phyloP scores from a whole-genome alignment of 83 land plant genomes.

The Picea abies region DNA sequence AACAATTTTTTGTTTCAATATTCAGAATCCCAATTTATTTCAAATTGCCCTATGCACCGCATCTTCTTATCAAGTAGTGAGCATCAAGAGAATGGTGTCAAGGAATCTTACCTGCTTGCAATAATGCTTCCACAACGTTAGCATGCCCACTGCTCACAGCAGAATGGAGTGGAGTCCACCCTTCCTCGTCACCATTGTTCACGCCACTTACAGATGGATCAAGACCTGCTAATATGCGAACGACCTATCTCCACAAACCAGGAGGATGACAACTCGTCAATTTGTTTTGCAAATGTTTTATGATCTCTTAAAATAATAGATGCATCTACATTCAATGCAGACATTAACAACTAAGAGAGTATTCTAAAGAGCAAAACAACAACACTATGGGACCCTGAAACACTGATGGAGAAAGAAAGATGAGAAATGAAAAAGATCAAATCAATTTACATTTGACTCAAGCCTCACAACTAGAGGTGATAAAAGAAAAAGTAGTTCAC shows the following conservation, averaged over 20 bases:
- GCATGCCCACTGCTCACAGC: too few species aligned
- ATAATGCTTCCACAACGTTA: conserved; percentile 57
- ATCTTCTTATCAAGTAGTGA: background rate
- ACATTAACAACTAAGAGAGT: background rate
- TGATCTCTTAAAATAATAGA: background rate
- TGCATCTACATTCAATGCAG: background rate
- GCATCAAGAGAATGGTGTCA: background rate
- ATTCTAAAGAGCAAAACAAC: background rate
- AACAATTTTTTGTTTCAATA: background rate
- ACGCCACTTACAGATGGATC: conserved; percentile 40
- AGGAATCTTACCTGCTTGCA: conserved; percentile 47
- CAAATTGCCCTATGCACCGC: background rate
- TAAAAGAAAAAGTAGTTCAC: background rate
- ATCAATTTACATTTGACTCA: background rate
- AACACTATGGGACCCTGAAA: background rate
- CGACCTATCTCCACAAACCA: conserved; percentile 44
- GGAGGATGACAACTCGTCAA: background rate
- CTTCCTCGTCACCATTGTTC: conserved; percentile 80
- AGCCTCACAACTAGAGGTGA: background rate
- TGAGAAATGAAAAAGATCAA: background rate
- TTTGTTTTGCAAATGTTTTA: background rate
- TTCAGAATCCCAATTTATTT: background rate
- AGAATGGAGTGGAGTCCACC: conserved; percentile 73
- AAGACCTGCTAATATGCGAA: conserved; percentile 42
- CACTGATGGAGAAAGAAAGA: background rate